Evolutionary conservation across 2,329 filamentous ascomycete genomes (phyloP).

Genomic region (Hymenoscyphus scutula): DNA sequence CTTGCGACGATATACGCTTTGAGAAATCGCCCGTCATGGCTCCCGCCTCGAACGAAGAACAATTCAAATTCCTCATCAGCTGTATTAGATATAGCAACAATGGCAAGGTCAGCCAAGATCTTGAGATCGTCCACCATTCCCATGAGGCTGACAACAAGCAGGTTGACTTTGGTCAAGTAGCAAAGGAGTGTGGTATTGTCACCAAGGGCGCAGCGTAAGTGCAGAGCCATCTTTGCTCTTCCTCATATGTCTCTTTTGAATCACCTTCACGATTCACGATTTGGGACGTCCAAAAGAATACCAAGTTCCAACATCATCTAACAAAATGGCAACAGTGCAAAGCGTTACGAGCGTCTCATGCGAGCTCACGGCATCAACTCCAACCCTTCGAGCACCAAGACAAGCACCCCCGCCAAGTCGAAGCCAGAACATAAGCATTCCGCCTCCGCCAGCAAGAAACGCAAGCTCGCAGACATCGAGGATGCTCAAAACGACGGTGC

Average conservation of each 20-base stretch:
- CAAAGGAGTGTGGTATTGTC: conserved; percentile 60
- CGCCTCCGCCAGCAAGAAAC: neutral
- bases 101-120: conserved; percentile 51
- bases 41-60: conserved; percentile 49
- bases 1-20: neutral
- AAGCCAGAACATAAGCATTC: neutral
- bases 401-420: neutral
- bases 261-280: neutral
- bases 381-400: conserved; percentile 18
- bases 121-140: neutral
- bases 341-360: conserved; percentile 66
- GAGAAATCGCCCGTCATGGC: conserved; percentile 43
- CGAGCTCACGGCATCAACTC: conserved; percentile 52
- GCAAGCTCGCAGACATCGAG: conserved; percentile 5
- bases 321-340: conserved; percentile 48
- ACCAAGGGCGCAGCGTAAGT: conserved; percentile 68
- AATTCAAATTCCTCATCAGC: conserved; percentile 63
- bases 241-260: neutral
- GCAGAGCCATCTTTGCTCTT: neutral
- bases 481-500: neutral
- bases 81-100: conserved; percentile 61
- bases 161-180: conserved; percentile 66
- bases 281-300: too few relatives aligned
- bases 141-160: conserved; percentile 35
- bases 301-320: neutral